phyloP scores from a whole-genome alignment of 352 stramenopile genomes.

The Discostella stelligera region DNA sequence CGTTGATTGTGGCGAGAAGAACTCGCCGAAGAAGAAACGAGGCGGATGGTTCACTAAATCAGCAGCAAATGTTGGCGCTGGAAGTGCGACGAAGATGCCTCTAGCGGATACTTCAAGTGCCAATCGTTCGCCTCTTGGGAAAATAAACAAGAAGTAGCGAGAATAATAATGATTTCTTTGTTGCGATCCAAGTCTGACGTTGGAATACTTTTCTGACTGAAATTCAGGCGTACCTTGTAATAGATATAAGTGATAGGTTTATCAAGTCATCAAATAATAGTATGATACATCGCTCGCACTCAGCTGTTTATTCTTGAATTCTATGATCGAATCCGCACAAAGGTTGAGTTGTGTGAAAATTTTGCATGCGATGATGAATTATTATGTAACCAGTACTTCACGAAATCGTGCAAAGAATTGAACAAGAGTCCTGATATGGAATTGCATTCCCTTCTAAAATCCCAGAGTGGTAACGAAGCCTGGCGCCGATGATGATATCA shows the following conservation, averaged over 20 bases:
- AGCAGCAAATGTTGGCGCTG: conserved; percentile 16
- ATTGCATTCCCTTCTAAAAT: no score
- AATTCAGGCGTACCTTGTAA: neutral
- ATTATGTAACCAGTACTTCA: no score
- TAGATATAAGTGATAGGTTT: neutral
- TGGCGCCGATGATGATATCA: conserved; percentile 17
- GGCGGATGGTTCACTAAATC: conserved; percentile 42
- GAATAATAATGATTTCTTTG: neutral
- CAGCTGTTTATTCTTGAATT: neutral
- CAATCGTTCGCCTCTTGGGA: conserved; percentile 21
- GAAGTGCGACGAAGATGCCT: conserved; percentile 12
- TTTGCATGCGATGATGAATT: no score
- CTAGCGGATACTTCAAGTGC: conserved; percentile 11
- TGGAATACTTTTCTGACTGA: neutral
- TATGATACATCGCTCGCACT: neutral
- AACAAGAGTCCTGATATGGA: no score
- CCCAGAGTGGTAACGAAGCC: neutral
- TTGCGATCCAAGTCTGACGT: neutral
- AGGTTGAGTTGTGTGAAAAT: no score
- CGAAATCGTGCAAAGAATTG: no score
- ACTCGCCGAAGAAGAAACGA: conserved; percentile 42
- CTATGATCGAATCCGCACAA: no score
- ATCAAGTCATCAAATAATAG: neutral
- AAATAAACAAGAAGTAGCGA: conserved; percentile 30
- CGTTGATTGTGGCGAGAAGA: conserved; percentile 12